These are phyloP conservation scores for Magnolia changhungtana DNA, from an alignment of 164 flowering plant genomes.

Conservation along the genomic window DNA sequence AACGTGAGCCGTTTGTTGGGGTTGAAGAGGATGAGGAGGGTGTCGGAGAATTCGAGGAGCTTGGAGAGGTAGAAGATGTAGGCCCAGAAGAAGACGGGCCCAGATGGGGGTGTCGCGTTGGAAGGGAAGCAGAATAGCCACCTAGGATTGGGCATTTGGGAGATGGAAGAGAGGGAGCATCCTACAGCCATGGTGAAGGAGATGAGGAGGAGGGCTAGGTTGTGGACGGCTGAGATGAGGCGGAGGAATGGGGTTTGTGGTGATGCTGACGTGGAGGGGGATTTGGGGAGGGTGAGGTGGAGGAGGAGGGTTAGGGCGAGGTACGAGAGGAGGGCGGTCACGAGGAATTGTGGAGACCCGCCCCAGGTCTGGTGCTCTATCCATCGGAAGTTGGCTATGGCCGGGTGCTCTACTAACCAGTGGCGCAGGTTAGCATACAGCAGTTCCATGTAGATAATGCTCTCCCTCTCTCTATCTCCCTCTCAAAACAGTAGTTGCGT, in stretches of 20 bases:
- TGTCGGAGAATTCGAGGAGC: slow-evolving; percentile 70
- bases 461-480: not conserved
- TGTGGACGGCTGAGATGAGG: slow-evolving; percentile 64
- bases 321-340: slow-evolving; percentile 21
- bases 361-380: slow-evolving; percentile 37
- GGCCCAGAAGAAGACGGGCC: slow-evolving; percentile 94
- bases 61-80: slow-evolving; percentile 89
- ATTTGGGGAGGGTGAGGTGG: slow-evolving; percentile 39
- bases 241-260: slow-evolving; percentile 57
- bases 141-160: slow-evolving; percentile 31
- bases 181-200: slow-evolving; percentile 82
- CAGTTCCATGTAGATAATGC: not conserved
- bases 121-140: slow-evolving; percentile 80
- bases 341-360: slow-evolving; percentile 57
- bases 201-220: slow-evolving; percentile 66
- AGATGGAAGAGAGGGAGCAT: slow-evolving; percentile 50
- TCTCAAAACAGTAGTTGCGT: not conserved
- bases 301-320: slow-evolving; percentile 37
- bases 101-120: slow-evolving; percentile 44
- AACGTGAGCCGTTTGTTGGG: slow-evolving; percentile 56
- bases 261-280: slow-evolving; percentile 15
- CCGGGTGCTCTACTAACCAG: slow-evolving; percentile 64
- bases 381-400: slow-evolving; percentile 59
- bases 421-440: slow-evolving; percentile 26
- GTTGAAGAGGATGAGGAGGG: slow-evolving; percentile 62